Base-by-base conservation (phyloP, 1,284 basidiomycete species). In the Peniophora sp. region DNA sequence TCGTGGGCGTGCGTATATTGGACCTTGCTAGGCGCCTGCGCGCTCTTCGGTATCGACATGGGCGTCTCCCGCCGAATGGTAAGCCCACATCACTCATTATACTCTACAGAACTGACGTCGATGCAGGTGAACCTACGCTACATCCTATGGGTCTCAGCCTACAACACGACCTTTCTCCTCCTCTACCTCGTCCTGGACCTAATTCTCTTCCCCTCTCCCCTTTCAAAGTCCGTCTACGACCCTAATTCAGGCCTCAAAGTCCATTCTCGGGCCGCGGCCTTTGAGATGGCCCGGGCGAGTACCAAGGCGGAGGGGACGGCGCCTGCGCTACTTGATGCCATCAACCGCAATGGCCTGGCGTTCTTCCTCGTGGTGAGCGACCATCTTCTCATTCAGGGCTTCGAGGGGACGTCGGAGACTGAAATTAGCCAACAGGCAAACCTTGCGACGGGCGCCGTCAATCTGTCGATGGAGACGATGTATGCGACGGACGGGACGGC, bases 131-230 rank as follows among this genome's bases (percentile, higher is more conserved):
- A 99, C 61, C 59, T 92, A 22, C 76, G 86, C 1, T 99, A 99
- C 65, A 83, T 96, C 39, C 66, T 94, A 22, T 98, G 94, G 93
- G 80, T 89, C 6, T 78, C 80, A 0, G 94, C 92, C 1, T 97
- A 85, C 79, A 99, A 98, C 66, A 84, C 87, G 0, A 78, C 83
- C 2, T 94, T 95, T 68, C 70, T 98, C 18, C 73, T 93, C 9
- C 82, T 80, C 2, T 97, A 97, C 65, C 73, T 94, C 46, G 55
- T 84, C 18, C 68, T 97, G 27, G 91, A 96, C 60, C 73, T 85
- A 48, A 58, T 74, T 42, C 83, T 88, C 61, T 85, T 84, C 62
- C 75, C 81, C 12, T 68, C 69, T 9, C 70, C 69, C 15, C 58
- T 64, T 36, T 62, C 60, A 1, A 67, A 60, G 45, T 64, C 66